Percentiles rank a stretch among this genome's conserved stretches.
These are phyloP conservation scores for Exserohilum rostratum DNA, from an alignment of 2,329 filamentous ascomycete genomes.

Conservation along the genomic window DNA sequence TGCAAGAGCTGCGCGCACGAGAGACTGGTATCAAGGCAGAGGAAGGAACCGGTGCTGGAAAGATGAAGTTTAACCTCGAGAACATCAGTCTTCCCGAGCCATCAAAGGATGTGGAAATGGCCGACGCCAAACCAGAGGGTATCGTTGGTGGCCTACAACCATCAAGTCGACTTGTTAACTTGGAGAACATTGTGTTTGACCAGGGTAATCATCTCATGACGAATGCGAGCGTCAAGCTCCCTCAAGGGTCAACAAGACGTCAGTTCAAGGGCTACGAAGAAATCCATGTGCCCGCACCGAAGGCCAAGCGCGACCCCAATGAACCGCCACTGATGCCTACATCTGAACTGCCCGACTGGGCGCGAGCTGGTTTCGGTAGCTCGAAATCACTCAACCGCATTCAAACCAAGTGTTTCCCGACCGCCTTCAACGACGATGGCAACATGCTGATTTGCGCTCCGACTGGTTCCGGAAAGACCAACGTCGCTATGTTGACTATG, in stretches of 20 bases:
- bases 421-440: slow-evolving; percentile 90
- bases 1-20: slow-evolving; percentile 86
- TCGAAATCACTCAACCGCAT: slow-evolving; percentile 92
- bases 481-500: slow-evolving; percentile 97
- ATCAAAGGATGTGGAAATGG: slow-evolving; percentile 56
- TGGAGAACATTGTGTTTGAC: slow-evolving; percentile 96
- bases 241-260: slow-evolving; percentile 91
- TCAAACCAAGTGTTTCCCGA: slow-evolving; percentile 89
- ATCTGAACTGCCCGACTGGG: slow-evolving; percentile 90
- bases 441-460: slow-evolving; percentile 98
- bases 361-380: slow-evolving; percentile 80
- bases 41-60: slow-evolving; percentile 67
- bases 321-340: slow-evolving; percentile 80
- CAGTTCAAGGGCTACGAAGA: slow-evolving; percentile 99
- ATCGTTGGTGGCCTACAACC: slow-evolving; percentile 85
- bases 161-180: slow-evolving; percentile 84
- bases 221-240: slow-evolving; percentile 93
- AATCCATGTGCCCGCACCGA: slow-evolving; percentile 93
- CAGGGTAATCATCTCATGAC: slow-evolving; percentile 99
- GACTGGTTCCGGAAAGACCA: slow-evolving; percentile 97
- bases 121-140: slow-evolving; percentile 51
- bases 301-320: slow-evolving; percentile 79
- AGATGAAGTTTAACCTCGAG: slow-evolving; percentile 84
- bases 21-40: slow-evolving; percentile 61
- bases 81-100: slow-evolving; percentile 76